Base-by-base conservation (phyloP, 1,284 basidiomycete genomes). In the Vanrija humicola region DNA sequence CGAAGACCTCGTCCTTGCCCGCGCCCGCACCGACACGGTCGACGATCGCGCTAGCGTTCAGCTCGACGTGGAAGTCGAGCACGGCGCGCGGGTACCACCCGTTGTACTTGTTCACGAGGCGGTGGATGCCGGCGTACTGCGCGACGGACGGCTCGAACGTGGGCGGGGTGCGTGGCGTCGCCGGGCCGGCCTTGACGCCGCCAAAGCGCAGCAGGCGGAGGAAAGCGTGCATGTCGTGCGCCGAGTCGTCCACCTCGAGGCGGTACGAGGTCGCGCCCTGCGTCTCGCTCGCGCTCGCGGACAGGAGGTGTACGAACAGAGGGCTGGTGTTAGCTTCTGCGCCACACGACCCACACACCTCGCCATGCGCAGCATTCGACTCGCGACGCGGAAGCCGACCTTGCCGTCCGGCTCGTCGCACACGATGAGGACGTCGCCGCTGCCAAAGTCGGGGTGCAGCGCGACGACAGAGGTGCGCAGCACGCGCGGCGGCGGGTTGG, bases 11-110 rank as follows among this genome's bases (percentile, higher is more conserved):
- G 10, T 42, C 34, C 34, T 55, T 55, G 9, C n/a, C 4, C 15
- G 55, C 55, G 1, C 19, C 8, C 12, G 42, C 10, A 15, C 59
- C 59, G 7, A 58, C 50, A 3, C 39, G 19, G 19, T 52, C 48
- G 21, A 56, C 55, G 25, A 61, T 50, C n/a, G 25, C 44, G 3
- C 43, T 15, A 10, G 55, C 53, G 19, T 52, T 50, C 34, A 61
- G 59, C 53, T 61, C 59, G 47, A 58, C 50, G 55, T 61, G 55
- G 50, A 61, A 61, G 42, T 61, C 59, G 40, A 61, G 55, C 25
- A 57, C 53, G 6, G 59, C 59, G 21, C 51, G 55, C 15, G 55
- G 29, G 26, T 61, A 61, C 53, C 56, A 61, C 26, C 59, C 59
- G 28, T 52, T 50, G 48, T 61, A 61, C 48, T 58, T 61, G 15